Evolutionary conservation across 2,329 filamentous ascomycete genomes (phyloP).

Genomic region (Leptographium procerum): DNA sequence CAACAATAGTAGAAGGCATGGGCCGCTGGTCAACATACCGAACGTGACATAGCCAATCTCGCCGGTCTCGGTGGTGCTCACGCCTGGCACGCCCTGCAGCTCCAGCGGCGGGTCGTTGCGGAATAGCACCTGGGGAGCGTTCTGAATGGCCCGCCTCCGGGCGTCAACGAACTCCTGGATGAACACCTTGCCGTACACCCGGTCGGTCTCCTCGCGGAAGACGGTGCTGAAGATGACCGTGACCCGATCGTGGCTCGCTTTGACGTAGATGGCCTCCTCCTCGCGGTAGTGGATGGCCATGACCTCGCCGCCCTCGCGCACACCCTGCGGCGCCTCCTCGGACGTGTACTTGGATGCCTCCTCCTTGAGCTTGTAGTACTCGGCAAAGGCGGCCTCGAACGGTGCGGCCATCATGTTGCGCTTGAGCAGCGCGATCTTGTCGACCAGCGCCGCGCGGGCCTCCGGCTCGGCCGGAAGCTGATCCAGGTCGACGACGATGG

Average conservation of each 20-base stretch:
- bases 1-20: slow-evolving; percentile 78
- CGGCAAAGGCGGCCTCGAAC: slow-evolving; percentile 92
- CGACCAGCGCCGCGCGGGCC: slow-evolving; percentile 73
- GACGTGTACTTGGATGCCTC: slow-evolving; percentile 87
- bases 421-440: slow-evolving; percentile 82
- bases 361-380: slow-evolving; percentile 76
- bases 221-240: slow-evolving; percentile 99
- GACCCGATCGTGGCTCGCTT: slow-evolving; percentile 90
- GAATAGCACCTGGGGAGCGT: slow-evolving; percentile 95
- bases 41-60: slow-evolving; percentile 98
- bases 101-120: slow-evolving; percentile 89
- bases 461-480: slow-evolving; percentile 70
- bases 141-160: slow-evolving; percentile 86
- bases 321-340: slow-evolving; percentile 84
- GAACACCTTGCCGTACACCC: slow-evolving; percentile 96
- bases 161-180: slow-evolving; percentile 98
- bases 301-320: slow-evolving; percentile 79
- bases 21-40: slow-evolving; percentile 73
- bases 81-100: slow-evolving; percentile 74
- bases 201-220: slow-evolving; percentile 94
- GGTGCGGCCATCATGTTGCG: slow-evolving; percentile 98
- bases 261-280: slow-evolving; percentile 97
- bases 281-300: slow-evolving; percentile 98
- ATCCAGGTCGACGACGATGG: slow-evolving; percentile 79
- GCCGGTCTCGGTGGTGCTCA: slow-evolving; percentile 61